Evolutionary conservation across 176 grass and related monocot species (phyloP), one percentile per base, ranked within the genome.

Genomic region (Triticum aestivum): DNA sequence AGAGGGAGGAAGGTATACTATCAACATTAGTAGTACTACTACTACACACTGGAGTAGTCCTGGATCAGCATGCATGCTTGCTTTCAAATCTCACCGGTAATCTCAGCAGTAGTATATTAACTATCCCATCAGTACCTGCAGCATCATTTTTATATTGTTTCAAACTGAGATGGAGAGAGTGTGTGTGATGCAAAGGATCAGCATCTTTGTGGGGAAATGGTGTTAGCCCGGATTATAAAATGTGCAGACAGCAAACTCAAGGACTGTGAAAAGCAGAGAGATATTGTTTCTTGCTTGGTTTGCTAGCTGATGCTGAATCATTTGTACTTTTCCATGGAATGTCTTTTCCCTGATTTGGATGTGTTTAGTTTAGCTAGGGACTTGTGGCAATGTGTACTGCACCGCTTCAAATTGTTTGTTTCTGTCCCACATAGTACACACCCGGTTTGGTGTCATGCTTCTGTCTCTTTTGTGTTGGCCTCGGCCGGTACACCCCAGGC

Each of bases 171-270:
- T 9, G 45, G 6, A 15, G 70, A 68, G 27, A 68, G 39, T 42
- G 41, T 44, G 41, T 11, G 41, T 11, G 10, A 1, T 44, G 33
- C 34, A 38, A 39, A 9, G 61, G 21, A 5, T 26, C 1, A 37
- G 47, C 74, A 77, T 77, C 27, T 77, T 56, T 77, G 74, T 77
- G 74, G 74, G 74, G 74, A 77, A 34, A 56, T 33, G 74, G 47
- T 11, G 0, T 49, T 8, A 7, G 8, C 9, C 73, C 29, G 5
- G 9, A 1, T 15, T 75, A 9, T 17, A 9, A 10, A 75, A 13
- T 7, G 3, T 4, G 1, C 14, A 0, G 24, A 1, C 26, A 18
- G 73, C 73, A 52, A 10, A 30, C 27, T 75, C 73, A 82, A 41
- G 68, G 34, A 3, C 35, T 3, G 18, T 69, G 33, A 30, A 45